Evolutionary conservation across 306 rosid species (phyloP).

Genomic region (Mimosa pudica): DNA sequence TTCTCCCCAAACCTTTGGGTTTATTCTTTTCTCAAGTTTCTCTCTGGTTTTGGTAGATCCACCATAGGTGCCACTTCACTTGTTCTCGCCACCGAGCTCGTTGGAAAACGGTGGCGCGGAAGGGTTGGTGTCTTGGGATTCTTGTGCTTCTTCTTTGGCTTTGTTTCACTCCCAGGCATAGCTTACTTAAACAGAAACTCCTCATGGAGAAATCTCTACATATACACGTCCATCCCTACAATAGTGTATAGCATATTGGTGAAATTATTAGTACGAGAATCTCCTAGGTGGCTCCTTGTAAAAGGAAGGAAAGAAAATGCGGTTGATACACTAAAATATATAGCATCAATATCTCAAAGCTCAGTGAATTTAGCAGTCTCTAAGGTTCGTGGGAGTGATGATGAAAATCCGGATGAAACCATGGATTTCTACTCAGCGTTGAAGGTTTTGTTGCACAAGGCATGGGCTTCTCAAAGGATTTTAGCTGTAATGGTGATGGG

Average conservation of each 20-base stretch:
- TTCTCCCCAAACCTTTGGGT: slow-evolving; percentile 59
- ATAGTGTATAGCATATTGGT: slow-evolving; percentile 43
- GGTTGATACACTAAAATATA: slow-evolving; percentile 31
- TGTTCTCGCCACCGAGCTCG: slow-evolving; percentile 62
- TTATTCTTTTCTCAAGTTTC: slow-evolving; percentile 49
- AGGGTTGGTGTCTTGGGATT: slow-evolving; percentile 53
- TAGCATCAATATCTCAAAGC: slow-evolving; percentile 32
- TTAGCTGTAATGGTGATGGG: slow-evolving; percentile 41
- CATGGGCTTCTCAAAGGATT: slow-evolving; percentile 56
- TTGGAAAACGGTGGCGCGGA: slow-evolving; percentile 54
- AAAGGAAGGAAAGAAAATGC: slow-evolving; percentile 61
- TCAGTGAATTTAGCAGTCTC: slow-evolving; percentile 38
- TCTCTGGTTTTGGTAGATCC: slow-evolving; percentile 53
- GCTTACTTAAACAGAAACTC: slow-evolving; percentile 41
- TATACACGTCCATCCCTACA: slow-evolving; percentile 59
- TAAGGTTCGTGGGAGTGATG: slow-evolving; percentile 17
- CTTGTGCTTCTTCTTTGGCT: slow-evolving; percentile 60
- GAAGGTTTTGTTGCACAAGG: slow-evolving; percentile 34
- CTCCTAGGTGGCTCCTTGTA: slow-evolving; percentile 73
- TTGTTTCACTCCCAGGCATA: slow-evolving; percentile 57
- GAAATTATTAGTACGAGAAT: slow-evolving; percentile 49
- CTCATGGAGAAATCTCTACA: slow-evolving; percentile 59
- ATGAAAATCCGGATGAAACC: slow-evolving; percentile 32
- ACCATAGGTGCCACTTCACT: slow-evolving; percentile 58
- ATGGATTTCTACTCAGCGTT: slow-evolving; percentile 46